phyloP scores from a whole-genome alignment of 768 basidiomycete genomes.

The Mycena vulgaris region DNA sequence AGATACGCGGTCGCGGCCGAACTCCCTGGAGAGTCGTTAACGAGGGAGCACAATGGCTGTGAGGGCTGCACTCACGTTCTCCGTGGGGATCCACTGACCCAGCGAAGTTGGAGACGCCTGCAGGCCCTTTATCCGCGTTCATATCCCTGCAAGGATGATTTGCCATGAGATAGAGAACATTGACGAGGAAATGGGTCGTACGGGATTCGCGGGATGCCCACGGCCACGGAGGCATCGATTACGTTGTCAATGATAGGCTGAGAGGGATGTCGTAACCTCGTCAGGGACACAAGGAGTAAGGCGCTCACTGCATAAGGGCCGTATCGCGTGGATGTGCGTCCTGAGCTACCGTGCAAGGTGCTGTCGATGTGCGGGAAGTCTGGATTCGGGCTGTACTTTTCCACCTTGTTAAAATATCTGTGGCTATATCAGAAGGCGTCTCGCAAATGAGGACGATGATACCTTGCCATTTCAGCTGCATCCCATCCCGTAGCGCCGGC shows the following conservation, averaged over 20 bases:
- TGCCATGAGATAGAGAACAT: not conserved
- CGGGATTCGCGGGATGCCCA: slow-evolving; percentile 53
- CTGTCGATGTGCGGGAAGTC: slow-evolving; percentile 25
- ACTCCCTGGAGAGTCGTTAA: slow-evolving; percentile 14
- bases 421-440: not conserved
- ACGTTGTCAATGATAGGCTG: slow-evolving; percentile 46
- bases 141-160: slow-evolving; percentile 53
- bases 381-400: slow-evolving; percentile 29
- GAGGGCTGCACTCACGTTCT: slow-evolving; percentile 37
- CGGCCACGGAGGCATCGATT: slow-evolving; percentile 56
- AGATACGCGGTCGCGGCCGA: slow-evolving; percentile 44
- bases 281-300: not conserved
- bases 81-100: slow-evolving; percentile 36
- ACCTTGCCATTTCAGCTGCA: slow-evolving; percentile 28
- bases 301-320: slow-evolving; percentile 21
- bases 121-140: slow-evolving; percentile 42
- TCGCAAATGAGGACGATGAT: not conserved
- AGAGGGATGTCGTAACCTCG: not conserved
- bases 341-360: slow-evolving; percentile 23
- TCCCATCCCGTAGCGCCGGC: slow-evolving; percentile 41
- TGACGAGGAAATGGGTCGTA: not conserved
- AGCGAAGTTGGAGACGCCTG: slow-evolving; percentile 37
- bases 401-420: slow-evolving; percentile 38
- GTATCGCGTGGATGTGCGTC: slow-evolving; percentile 9
- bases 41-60: too few relatives aligned